Evolutionary conservation across 768 basidiomycete genomes (phyloP), one percentile per base, ranked within the genome.

Genomic region (Mycena epipterygia): DNA sequence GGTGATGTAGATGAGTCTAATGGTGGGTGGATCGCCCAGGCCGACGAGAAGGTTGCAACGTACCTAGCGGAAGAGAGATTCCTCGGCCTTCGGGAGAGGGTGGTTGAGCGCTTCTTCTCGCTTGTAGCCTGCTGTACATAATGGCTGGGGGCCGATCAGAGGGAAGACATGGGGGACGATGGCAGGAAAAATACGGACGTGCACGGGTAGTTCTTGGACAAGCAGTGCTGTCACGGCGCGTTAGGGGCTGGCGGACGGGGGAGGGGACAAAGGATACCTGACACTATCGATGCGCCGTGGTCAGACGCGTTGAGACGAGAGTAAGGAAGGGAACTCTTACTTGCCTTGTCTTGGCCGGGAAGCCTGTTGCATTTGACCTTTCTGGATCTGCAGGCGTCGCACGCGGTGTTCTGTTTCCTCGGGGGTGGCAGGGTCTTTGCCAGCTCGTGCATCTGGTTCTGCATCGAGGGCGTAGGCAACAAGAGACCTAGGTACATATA

Each of bases 351-450:
- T 75, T 94, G 89, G 33, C 93, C 93, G 35, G 93, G 91, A 23
- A 94, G 80, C 68, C 93, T 89, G 82, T 94, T 89, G 78, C 95
- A 96, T 80, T 95, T 95, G 74, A 96, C 95, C 84, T 96, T 96
- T 73, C 95, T 88, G 42, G 93, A 86, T 82, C 95, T 94, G 89
- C 95, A 97, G 60, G 93, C 93, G 84, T 97, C 95, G 81, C 95
- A 97, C 30, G 96, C 95, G 25, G 95, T 94, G 78, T 97, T 97
- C 82, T 96, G 95, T 79, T 95, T 95, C 66, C 95, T 85, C 8
- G 94, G 93, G n/a, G 93, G 93, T 1, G 94, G 92, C 0, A 93
- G 87, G 0, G 91, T 88, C 83, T 93, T 93, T 61, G 92, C 91
- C 41, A 93, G 87, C 76, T 95, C 93, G 76, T 93, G 92, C 62